Base-by-base conservation (phyloP, 2,329 filamentous ascomycete species). In the Xylariaceae sp. region DNA sequence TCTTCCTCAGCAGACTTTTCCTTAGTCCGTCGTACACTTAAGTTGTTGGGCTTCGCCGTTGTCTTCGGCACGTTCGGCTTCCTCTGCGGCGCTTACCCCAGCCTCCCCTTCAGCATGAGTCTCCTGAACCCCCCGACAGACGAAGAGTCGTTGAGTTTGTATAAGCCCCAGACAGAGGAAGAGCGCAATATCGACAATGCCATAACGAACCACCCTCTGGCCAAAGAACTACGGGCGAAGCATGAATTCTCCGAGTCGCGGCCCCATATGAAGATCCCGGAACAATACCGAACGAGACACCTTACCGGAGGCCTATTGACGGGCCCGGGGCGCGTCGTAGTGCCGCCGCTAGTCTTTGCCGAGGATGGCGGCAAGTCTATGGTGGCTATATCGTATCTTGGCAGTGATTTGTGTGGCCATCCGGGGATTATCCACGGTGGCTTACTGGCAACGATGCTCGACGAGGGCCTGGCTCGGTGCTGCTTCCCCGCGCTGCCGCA, bases 361-460 rank as follows among this genome's bases (percentile, higher is more conserved):
- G 87, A 94, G 62, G 78, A 81, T 27, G 81, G 78, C 31, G 87
- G 89, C 51, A 85, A 84, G 73, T 80, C 78, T 48, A 74, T 89
- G 52, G 83, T 91, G 4, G 82, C 84, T 11, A 80, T 97, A 42
- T 80, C 85, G 51, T 91, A 91, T 68, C 78, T 96, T 0, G 92
- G 92, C 1, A 73, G 79, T 2, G 85, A 89, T 64, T 75, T 97
- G 41, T 96, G 90, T 68, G 92, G 92, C 1, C 91, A 97, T 70
- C 88, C 89, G 4, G 90, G 88, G 2, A 89, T 97, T 59, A 81
- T 96, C 5, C 94, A 97, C 70, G 92, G 92, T 49, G 92, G 92
- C 0, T 75, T 96, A 60, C 76, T 97, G 54, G 92, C 92, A n/a
- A 96, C 92, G 9, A 80, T 97, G 69, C 76, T 97, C 51, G 92